These are phyloP conservation scores for Annulohypoxylon stygium DNA, from an alignment of 495 filamentous ascomycete genomes.

Conservation along the genomic window DNA sequence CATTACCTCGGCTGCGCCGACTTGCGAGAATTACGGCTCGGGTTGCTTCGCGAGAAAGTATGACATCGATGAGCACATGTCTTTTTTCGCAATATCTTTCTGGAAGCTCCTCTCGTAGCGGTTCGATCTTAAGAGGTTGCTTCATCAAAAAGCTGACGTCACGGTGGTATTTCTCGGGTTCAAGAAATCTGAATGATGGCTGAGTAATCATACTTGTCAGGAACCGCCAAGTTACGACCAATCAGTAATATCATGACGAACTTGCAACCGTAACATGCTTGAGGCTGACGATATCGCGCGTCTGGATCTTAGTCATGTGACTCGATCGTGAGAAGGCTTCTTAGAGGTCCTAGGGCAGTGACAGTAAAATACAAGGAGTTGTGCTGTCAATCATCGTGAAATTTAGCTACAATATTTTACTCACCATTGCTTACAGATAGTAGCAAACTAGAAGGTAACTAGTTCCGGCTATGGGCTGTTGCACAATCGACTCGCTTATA, in stretches of 20 bases:
- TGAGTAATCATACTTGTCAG: conserved; percentile 6
- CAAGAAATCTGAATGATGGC: conserved; percentile 20
- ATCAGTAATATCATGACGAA: conserved; percentile 27
- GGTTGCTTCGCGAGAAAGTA: conserved; percentile 33
- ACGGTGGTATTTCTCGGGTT: conserved; percentile 14
- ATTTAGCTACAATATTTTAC: conserved; percentile 1
- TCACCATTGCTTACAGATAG: conserved; percentile 5
- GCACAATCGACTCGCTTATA: conserved; percentile 25
- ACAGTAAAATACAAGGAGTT: conserved; percentile 7
- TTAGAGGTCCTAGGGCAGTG: background rate
- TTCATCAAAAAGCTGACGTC: conserved; percentile 25
- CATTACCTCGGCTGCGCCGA: conserved; percentile 42
- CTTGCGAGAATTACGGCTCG: conserved; percentile 24
- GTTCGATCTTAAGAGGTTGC: background rate
- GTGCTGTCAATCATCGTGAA: conserved; percentile 9
- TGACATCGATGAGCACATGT: conserved; percentile 25
- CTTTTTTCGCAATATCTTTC: background rate
- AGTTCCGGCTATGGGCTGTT: conserved; percentile 17
- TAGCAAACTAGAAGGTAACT: conserved; percentile 8
- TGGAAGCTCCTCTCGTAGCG: background rate
- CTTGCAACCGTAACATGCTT: conserved; percentile 10
- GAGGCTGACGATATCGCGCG: conserved; percentile 28
- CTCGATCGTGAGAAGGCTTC: conserved; percentile 16
- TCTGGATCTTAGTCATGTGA: conserved; percentile 41
- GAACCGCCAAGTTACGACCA: conserved; percentile 20